These are phyloP conservation scores for Pyrrhoderma lamaoense DNA, from an alignment of 1,284 basidiomycete species.

Conservation along the genomic window DNA sequence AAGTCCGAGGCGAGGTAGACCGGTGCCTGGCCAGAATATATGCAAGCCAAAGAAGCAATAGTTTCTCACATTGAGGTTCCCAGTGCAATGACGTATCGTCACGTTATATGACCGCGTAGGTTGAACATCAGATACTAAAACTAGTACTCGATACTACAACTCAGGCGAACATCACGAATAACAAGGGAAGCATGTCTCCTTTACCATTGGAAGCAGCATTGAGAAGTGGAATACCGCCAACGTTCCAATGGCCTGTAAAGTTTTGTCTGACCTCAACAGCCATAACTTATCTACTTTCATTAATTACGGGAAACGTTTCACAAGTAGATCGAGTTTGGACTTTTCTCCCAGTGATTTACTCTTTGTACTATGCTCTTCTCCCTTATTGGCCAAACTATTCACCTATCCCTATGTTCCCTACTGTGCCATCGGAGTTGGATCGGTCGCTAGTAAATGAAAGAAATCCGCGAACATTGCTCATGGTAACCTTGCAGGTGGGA, in stretches of 20 bases:
- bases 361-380: slow-evolving; percentile 64
- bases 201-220: background rate
- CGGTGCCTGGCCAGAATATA: too few relatives aligned
- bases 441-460: slow-evolving; percentile 38
- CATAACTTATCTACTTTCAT: slow-evolving; percentile 47
- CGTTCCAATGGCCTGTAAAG: slow-evolving; percentile 54
- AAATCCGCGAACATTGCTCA: slow-evolving; percentile 63
- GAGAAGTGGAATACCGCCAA: slow-evolving; percentile 22
- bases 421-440: slow-evolving; percentile 43
- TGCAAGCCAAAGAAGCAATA: too few relatives aligned
- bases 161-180: background rate
- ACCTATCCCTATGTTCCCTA: slow-evolving; percentile 43
- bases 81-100: too few relatives aligned
- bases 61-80: too few relatives aligned
- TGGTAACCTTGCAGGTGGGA: slow-evolving; percentile 58
- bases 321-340: slow-evolving; percentile 79
- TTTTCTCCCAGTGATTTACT: slow-evolving; percentile 74
- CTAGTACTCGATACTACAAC: too few relatives aligned
- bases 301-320: slow-evolving; percentile 74
- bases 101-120: too few relatives aligned
- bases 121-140: too few relatives aligned
- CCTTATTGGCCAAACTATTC: slow-evolving; percentile 53
- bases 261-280: slow-evolving; percentile 46
- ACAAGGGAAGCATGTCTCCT: slow-evolving; percentile 9
- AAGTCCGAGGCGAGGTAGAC: too few relatives aligned